Conservation (phyloP, 768 basidiomycete species). For the Vararia minispora region DNA sequence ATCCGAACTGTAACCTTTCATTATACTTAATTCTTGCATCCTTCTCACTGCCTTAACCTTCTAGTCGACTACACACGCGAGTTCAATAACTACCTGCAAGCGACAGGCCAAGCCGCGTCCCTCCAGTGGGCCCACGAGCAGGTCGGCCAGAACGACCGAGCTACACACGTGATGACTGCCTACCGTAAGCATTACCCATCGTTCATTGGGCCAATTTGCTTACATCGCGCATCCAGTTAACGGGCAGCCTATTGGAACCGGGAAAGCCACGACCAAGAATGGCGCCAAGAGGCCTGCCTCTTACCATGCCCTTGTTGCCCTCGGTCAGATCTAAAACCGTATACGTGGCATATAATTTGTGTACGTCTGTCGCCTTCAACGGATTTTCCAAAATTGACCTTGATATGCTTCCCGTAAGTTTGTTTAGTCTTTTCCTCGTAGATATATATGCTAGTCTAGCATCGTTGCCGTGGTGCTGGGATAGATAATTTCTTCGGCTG, state of each 20-base stretch:
- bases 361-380: no score
- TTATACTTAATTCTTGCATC: no score
- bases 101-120: not conserved
- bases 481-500: no score
- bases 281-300: conserved; percentile 8
- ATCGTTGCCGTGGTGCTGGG: no score
- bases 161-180: conserved; percentile 4
- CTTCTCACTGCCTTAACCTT: not conserved
- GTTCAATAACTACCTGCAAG: conserved; percentile 11
- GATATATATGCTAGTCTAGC: no score
- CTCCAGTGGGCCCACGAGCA: conserved; percentile 1
- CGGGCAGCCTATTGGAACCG: conserved; percentile 7
- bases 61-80: conserved; percentile 11
- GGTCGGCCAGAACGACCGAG: conserved; percentile 2
- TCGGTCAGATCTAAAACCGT: not conserved
- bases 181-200: conserved; percentile 3
- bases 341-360: no score
- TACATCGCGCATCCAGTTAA: not conserved
- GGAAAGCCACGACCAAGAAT: conserved; percentile 5
- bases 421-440: no score
- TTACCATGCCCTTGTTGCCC: not conserved
- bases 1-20: no score
- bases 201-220: not conserved
- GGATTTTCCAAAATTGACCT: no score
- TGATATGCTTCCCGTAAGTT: no score